phyloP scores from a whole-genome alignment of 106 monocot species.

The Alisma plantagoaquatica region DNA sequence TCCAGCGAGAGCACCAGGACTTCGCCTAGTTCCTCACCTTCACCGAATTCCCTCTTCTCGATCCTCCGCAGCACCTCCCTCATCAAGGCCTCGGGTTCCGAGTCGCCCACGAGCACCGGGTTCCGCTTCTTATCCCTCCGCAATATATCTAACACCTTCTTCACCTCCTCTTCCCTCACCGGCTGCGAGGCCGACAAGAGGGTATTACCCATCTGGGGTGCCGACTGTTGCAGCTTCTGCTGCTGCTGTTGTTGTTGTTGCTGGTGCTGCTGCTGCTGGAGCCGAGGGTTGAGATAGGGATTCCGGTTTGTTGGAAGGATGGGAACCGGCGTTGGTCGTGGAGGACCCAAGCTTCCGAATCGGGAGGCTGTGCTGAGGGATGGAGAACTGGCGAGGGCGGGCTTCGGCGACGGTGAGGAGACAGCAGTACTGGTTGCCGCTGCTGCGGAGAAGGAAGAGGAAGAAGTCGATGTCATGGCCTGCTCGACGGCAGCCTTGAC shows the following conservation, averaged over 20 bases:
- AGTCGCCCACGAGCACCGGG: constrained; percentile 69
- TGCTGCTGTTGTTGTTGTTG: constrained; percentile 7
- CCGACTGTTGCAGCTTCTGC: too few relatives aligned
- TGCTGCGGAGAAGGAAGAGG: neutral
- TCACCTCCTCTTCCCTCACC: constrained; percentile 2
- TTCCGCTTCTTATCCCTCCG: constrained; percentile 39
- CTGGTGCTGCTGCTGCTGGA: too few relatives aligned
- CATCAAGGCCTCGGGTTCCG: constrained; percentile 26
- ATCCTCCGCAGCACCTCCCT: constrained; percentile 36
- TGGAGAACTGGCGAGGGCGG: too few relatives aligned
- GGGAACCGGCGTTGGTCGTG: neutral
- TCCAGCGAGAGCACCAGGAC: constrained; percentile 32
- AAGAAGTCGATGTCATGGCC: constrained; percentile 31
- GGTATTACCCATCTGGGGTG: too few relatives aligned
- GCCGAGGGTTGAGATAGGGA: constrained; percentile 15
- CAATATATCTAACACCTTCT: constrained; percentile 24
- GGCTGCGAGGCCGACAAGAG: too few relatives aligned
- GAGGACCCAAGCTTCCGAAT: constrained; percentile 7
- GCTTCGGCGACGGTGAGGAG: neutral
- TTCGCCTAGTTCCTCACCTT: neutral
- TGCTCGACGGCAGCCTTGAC: constrained; percentile 63
- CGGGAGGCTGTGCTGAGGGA: too few relatives aligned
- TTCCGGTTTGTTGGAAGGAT: constrained; percentile 5
- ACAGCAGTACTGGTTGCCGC: too few relatives aligned
- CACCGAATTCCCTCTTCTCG: constrained; percentile 16